Conservation (phyloP, 768 basidiomycete genomes). For the Boletellus ananiceps region DNA sequence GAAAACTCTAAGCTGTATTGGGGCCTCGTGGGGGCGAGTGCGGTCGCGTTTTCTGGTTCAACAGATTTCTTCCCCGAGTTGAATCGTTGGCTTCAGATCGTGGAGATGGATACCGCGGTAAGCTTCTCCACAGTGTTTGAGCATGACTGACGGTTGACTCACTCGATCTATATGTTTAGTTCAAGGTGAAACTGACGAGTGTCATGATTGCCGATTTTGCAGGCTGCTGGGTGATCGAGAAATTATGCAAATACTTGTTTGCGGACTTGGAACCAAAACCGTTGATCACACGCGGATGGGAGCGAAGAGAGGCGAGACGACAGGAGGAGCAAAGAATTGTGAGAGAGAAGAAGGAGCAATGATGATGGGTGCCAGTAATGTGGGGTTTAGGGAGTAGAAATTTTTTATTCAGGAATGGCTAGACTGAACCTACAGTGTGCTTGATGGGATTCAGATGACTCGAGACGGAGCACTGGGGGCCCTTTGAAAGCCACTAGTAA, state of each 20-base stretch:
- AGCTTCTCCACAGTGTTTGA: conserved; percentile 28
- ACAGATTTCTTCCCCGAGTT: conserved; percentile 94
- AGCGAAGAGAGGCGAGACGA: conserved; percentile 65
- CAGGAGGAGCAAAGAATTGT: conserved; percentile 36
- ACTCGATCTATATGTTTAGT: conserved; percentile 42
- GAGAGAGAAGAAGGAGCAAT: conserved; percentile 38
- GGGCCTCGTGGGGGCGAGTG: conserved; percentile 84
- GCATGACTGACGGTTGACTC: no score
- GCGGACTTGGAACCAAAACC: conserved; percentile 82
- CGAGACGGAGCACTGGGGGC: no score
- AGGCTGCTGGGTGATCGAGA: conserved; percentile 84
- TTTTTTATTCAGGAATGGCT: no score
- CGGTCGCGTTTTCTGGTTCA: conserved; percentile 90
- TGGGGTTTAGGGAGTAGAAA: no score
- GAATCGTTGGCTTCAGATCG: conserved; percentile 95
- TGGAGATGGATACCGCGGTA: conserved; percentile 78
- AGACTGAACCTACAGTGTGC: no score
- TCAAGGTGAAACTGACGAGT: conserved; percentile 71
- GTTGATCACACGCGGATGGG: conserved; percentile 80
- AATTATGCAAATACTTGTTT: conserved; percentile 78
- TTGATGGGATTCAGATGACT: no score
- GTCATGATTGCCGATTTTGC: conserved; percentile 87
- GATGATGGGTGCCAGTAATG: neutral
- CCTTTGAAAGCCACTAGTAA: no score
- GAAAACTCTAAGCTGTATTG: conserved; percentile 94